Evolutionary conservation across 163 green algal species (phyloP).

Genomic region (Chloromonas sp.): DNA sequence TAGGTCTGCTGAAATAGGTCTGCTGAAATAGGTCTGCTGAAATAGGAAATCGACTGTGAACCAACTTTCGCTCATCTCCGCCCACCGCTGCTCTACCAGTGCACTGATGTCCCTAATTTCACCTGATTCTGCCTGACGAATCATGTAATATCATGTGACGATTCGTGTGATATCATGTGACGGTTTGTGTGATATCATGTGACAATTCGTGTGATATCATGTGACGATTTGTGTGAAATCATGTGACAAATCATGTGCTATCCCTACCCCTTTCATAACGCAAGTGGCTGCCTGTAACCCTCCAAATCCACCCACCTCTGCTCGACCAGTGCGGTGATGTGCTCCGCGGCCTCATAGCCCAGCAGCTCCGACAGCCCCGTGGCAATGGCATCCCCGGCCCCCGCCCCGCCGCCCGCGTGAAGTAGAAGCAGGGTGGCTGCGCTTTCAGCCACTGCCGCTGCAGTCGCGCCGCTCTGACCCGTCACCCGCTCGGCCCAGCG

Average conservation of each 20-base stretch:
- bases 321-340: constrained; percentile 1
- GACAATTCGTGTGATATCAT: too few species aligned
- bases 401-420: neutral
- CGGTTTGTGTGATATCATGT: too few species aligned
- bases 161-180: too few species aligned
- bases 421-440: neutral
- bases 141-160: too few species aligned
- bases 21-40: neutral
- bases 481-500: neutral
- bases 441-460: neutral
- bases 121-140: too few species aligned
- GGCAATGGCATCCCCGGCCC: constrained; percentile 31
- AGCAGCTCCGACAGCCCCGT: neutral
- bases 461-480: neutral
- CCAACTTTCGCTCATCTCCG: too few species aligned
- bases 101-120: too few species aligned
- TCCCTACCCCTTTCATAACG: too few species aligned
- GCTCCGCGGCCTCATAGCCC: neutral
- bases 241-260: too few species aligned
- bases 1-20: constrained; percentile 12
- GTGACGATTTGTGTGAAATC: too few species aligned
- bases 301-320: neutral
- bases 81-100: too few species aligned
- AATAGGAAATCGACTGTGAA: too few species aligned
- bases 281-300: neutral